phyloP scores from a whole-genome alignment of 2,329 filamentous ascomycete species.

The Talaromyces atroroseus region DNA sequence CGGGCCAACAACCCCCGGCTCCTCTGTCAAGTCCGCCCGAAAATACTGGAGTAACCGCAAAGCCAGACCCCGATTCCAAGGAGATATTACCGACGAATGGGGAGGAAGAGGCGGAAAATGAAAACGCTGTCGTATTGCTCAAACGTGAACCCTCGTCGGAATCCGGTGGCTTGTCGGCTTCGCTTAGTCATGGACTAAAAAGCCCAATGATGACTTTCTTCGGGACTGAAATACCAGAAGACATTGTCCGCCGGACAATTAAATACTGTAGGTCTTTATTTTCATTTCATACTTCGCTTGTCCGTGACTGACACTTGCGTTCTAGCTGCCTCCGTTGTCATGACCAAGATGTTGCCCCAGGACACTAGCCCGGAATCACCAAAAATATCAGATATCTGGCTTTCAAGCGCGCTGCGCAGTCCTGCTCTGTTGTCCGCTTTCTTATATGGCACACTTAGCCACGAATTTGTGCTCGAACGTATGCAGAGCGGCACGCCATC shows the following conservation, averaged over 20 bases:
- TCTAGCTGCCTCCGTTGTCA: conserved; percentile 12
- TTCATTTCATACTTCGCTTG: neutral
- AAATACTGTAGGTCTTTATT: conserved; percentile 10
- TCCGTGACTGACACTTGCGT: neutral
- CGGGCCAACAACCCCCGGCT: neutral
- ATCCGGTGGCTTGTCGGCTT: neutral
- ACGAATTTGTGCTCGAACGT: conserved; percentile 13
- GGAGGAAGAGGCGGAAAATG: neutral
- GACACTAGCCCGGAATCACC: neutral
- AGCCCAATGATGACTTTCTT: conserved; percentile 11
- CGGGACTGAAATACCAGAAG: conserved; percentile 10
- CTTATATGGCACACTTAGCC: conserved; percentile 14
- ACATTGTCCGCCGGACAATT: conserved; percentile 10
- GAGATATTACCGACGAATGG: neutral
- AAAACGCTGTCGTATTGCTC: neutral
- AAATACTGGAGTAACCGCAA: neutral
- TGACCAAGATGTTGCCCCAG: conserved; percentile 12
- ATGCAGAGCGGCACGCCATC: conserved; percentile 11
- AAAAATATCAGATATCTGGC: conserved; percentile 13
- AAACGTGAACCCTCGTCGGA: conserved; percentile 1
- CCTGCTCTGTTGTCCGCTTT: conserved; percentile 13
- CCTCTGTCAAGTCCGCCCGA: neutral
- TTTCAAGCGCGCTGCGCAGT: conserved; percentile 8
- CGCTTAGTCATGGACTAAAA: conserved; percentile 8
- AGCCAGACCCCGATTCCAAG: neutral